Percentiles rank a stretch among this genome's conserved stretches.
These are phyloP conservation scores for Laguncularia racemosa DNA, from an alignment of 345 rosid genomes.

Conservation along the genomic window DNA sequence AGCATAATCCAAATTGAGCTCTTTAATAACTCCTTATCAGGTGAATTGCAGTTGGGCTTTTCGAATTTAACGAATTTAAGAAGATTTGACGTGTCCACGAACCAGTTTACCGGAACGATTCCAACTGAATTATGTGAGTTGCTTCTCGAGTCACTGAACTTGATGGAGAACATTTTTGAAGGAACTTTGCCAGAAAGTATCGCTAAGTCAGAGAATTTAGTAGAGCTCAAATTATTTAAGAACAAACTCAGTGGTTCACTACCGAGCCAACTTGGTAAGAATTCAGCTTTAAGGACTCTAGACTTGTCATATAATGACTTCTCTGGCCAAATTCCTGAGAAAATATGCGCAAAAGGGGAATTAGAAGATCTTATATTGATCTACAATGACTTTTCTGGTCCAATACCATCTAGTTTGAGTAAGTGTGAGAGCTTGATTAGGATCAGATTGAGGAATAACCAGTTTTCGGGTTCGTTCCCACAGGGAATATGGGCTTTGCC, in stretches of 20 bases:
- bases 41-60: constrained; percentile 45
- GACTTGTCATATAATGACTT: constrained; percentile 65
- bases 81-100: constrained; percentile 61
- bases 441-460: constrained; percentile 51
- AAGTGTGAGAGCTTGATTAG: constrained; percentile 59
- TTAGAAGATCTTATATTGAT: constrained; percentile 56
- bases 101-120: constrained; percentile 51
- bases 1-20: constrained; percentile 59
- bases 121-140: constrained; percentile 52
- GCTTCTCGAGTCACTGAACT: constrained; percentile 52
- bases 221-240: constrained; percentile 63
- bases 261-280: constrained; percentile 58
- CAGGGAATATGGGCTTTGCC: constrained; percentile 73
- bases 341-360: constrained; percentile 42
- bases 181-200: constrained; percentile 66
- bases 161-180: constrained; percentile 57
- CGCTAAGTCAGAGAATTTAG: constrained; percentile 40
- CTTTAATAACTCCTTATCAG: constrained; percentile 60
- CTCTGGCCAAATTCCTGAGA: constrained; percentile 54
- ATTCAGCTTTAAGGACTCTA: constrained; percentile 39
- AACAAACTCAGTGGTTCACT: constrained; percentile 56
- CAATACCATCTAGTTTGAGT: constrained; percentile 47
- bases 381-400: constrained; percentile 58
- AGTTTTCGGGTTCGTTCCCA: constrained; percentile 52
- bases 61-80: constrained; percentile 40